Percentiles rank a stretch among this genome's conserved stretches.
These are phyloP conservation scores for Cordyceps cateniannulata DNA, from an alignment of 2,329 filamentous ascomycete genomes.

Conservation along the genomic window DNA sequence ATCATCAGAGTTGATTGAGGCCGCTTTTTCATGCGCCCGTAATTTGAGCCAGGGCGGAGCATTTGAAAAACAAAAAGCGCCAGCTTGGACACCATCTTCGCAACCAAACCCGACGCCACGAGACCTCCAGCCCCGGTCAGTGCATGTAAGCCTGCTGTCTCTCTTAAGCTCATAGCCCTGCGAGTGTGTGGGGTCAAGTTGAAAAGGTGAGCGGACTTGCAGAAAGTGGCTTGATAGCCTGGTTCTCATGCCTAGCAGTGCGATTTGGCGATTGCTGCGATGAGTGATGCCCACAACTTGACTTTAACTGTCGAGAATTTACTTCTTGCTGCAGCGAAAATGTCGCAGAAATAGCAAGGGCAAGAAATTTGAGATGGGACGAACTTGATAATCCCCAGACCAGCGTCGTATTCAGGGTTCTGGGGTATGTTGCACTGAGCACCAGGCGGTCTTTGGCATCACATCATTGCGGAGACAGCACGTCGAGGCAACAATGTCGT, in stretches of 20 bases:
- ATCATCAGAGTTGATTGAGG: background rate
- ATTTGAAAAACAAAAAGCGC: background rate
- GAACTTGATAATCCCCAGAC: background rate
- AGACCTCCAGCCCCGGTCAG: background rate
- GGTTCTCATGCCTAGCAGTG: background rate
- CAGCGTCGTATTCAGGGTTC: background rate
- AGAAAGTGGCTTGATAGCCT: slow-evolving; percentile 1
- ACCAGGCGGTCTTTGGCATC: background rate
- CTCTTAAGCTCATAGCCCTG: background rate
- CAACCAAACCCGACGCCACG: background rate
- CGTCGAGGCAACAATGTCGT: background rate
- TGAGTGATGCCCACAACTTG: too few relatives aligned
- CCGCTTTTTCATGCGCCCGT: background rate
- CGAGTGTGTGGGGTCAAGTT: background rate
- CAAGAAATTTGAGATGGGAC: background rate
- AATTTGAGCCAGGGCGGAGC: background rate
- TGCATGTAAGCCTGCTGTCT: background rate
- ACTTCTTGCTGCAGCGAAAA: background rate
- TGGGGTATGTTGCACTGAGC: slow-evolving; percentile 5
- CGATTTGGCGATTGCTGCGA: background rate
- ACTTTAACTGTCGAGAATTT: background rate
- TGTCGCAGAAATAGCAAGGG: background rate
- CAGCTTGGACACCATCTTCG: background rate
- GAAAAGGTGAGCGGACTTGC: background rate
- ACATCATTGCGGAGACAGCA: background rate